Conservation (phyloP, 208 protist species). For the Novymonas esmeraldas region DNA sequence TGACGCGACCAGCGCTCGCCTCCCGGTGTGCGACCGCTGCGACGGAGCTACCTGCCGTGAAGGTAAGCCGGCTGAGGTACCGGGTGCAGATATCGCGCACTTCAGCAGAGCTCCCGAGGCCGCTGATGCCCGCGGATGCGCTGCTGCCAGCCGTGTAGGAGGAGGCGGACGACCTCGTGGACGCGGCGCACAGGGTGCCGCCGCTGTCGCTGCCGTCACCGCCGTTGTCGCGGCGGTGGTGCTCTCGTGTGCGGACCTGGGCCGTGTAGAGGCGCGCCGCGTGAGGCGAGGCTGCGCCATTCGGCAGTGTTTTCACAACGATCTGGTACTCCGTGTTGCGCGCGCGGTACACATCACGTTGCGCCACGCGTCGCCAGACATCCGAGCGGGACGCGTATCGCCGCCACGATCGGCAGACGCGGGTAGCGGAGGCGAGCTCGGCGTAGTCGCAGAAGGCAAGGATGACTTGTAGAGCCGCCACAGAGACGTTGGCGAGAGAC, state of each 20-base stretch:
- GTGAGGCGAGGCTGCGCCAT: slow-evolving; percentile 15
- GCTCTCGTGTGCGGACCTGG: slow-evolving; percentile 17
- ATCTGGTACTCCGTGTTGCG: slow-evolving; percentile 19
- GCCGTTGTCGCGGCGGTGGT: background rate
- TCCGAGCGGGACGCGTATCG: slow-evolving; percentile 9
- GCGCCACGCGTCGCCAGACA: slow-evolving; percentile 18
- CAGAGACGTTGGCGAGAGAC: slow-evolving; percentile 17
- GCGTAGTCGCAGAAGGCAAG: slow-evolving; percentile 41
- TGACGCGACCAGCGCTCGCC: background rate
- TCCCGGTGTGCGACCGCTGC: background rate
- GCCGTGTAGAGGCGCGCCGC: slow-evolving; percentile 7
- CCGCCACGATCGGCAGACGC: slow-evolving; percentile 17
- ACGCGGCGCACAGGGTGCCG: too few species aligned
- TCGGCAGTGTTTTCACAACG: slow-evolving; percentile 13
- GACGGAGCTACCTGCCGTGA: slow-evolving; percentile 9
- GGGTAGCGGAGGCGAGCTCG: slow-evolving; percentile 29
- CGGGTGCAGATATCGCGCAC: slow-evolving; percentile 17
- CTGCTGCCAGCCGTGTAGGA: slow-evolving; percentile 8
- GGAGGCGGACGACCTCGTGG: too few species aligned
- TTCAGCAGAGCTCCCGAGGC: slow-evolving; percentile 7
- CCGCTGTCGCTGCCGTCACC: slow-evolving; percentile 6
- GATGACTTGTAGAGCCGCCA: slow-evolving; percentile 24
- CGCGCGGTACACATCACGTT: slow-evolving; percentile 22
- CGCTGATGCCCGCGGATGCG: slow-evolving; percentile 13
- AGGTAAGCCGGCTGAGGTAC: slow-evolving; percentile 11